Evolutionary conservation across 768 basidiomycete species (phyloP), one percentile per base, ranked within the genome.

Genomic region (Rhodosporidiobolus sp.): DNA sequence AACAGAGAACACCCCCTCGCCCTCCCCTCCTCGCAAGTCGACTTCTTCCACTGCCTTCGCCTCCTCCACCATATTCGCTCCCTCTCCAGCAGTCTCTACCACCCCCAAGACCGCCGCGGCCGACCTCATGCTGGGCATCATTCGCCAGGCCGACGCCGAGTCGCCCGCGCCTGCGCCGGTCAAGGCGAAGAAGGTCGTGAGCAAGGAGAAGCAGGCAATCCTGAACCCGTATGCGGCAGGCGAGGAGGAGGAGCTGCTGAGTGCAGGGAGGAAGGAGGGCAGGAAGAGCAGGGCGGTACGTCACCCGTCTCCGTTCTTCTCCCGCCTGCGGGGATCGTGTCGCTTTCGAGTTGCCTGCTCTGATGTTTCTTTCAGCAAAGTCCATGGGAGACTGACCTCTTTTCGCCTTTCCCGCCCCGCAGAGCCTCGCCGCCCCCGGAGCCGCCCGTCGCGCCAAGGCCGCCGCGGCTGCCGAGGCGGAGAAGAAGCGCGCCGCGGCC

Each of bases 101-200:
- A 58, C 59, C 14, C 45, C 61, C 0, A 20, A 59, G 3, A 72
- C 70, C 11, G 58, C 55, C 35, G 74, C 74, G 0, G 74, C 74
- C 7, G 67, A 76, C 50, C 60, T 76, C 60, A 69, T 76, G 67
- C 67, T 76, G 46, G 74, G 66, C 49, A 65, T 76, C 45, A 76
- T 76, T 34, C 50, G 48, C 14, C 34, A 64, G 45, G 69, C 65
- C 30, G 60, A 60, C 52, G 70, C 54, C 17, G 60, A 60, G 20
- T 24, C 58, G 24, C 55, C 69, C 17, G 35, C 54, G 30, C 24
- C 53, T 35, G 32, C 54, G 49, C 9, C 28, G 11, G 2, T 45
- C 43, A 43, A 48, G 28, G 16, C 43, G 43, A 59, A 50, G n/a
- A 65, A 68, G 50, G 22, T 19, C 19, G n/a, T 45, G 20, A 30